Conservation (phyloP, 2,329 filamentous ascomycete species). For the Exophiala aquamarina region DNA sequence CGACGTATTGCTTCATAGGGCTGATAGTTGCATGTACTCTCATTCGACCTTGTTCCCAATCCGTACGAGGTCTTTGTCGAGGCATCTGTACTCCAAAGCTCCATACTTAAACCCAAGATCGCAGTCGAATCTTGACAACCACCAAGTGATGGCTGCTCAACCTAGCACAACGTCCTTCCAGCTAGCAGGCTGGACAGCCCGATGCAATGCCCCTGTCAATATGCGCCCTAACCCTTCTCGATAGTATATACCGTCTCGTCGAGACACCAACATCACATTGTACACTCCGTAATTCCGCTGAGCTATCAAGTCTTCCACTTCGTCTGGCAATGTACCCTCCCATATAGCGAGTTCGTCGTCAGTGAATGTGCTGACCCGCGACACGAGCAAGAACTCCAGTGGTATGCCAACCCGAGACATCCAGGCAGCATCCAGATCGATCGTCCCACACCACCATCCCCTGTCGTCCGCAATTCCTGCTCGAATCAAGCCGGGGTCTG, state of each 20-base stretch:
- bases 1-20: too few relatives aligned
- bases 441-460: constrained; percentile 28
- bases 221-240: constrained; percentile 28
- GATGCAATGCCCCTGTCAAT: constrained; percentile 21
- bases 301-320: constrained; percentile 22
- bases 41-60: too few relatives aligned
- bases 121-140: not conserved
- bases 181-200: constrained; percentile 20
- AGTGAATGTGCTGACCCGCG: constrained; percentile 24
- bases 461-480: constrained; percentile 26
- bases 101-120: too few relatives aligned
- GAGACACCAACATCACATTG: constrained; percentile 27
- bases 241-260: constrained; percentile 24
- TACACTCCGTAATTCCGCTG: constrained; percentile 26
- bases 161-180: constrained; percentile 29
- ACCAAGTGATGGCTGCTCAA: constrained; percentile 3
- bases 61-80: too few relatives aligned
- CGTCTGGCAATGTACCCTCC: constrained; percentile 26
- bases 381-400: constrained; percentile 28
- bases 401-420: constrained; percentile 17
- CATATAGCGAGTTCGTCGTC: constrained; percentile 26
- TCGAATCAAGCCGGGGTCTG: constrained; percentile 28
- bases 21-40: too few relatives aligned
- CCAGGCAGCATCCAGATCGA: constrained; percentile 26
- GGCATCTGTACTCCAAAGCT: too few relatives aligned